Percentiles rank a stretch among this genome's conserved stretches.
Evolutionary conservation across 148 eudicot species (phyloP).

Genomic region (Spergularia marina): DNA sequence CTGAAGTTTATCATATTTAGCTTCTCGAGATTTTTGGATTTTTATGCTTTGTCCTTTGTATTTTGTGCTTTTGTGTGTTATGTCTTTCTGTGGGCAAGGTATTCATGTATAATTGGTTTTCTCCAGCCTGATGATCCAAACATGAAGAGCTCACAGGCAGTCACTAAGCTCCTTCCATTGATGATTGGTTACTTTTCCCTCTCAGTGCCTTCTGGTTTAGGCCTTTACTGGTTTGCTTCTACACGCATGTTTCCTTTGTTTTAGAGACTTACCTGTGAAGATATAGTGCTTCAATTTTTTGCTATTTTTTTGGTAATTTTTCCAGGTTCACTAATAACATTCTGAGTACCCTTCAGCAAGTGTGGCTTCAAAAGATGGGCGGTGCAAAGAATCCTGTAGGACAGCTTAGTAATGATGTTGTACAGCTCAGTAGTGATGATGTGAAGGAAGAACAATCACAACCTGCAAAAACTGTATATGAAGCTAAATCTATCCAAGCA

Average conservation of each 20-base stretch:
- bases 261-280: background rate
- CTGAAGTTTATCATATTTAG: background rate
- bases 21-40: background rate
- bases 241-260: background rate
- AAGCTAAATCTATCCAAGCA: slow-evolving; percentile 17
- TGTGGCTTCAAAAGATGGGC: slow-evolving; percentile 82
- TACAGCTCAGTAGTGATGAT: slow-evolving; percentile 40
- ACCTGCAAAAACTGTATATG: slow-evolving; percentile 22
- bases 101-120: background rate
- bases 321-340: slow-evolving; percentile 92
- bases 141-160: slow-evolving; percentile 72
- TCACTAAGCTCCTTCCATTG: slow-evolving; percentile 76
- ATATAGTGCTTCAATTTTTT: background rate
- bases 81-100: background rate
- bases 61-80: background rate
- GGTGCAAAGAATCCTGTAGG: slow-evolving; percentile 63
- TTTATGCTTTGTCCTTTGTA: background rate
- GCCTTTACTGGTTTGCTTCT: slow-evolving; percentile 80
- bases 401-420: slow-evolving; percentile 41
- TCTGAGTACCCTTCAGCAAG: slow-evolving; percentile 88
- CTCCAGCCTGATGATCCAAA: slow-evolving; percentile 69
- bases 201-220: slow-evolving; percentile 94
- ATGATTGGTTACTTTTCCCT: slow-evolving; percentile 95
- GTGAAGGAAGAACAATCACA: slow-evolving; percentile 44
- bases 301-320: background rate